These are phyloP conservation scores for Metschnikowia koreensis DNA, from an alignment of 805 yeast genomes.

Conservation along the genomic window DNA sequence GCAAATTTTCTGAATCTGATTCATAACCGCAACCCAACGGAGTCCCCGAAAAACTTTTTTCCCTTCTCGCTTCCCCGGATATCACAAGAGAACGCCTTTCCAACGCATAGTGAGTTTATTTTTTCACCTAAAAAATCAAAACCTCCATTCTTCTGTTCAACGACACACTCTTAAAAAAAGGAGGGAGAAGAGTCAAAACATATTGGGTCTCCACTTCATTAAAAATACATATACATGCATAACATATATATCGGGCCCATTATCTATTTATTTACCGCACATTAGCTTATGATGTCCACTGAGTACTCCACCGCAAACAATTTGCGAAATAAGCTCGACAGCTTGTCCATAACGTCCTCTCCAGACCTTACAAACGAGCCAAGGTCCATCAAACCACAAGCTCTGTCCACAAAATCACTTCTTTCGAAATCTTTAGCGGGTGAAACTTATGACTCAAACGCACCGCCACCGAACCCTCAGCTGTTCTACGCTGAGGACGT, in stretches of 20 bases:
- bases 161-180: too few relatives aligned
- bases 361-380: conserved; percentile 5
- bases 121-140: background rate
- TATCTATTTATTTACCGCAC: background rate
- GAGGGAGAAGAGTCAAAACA: too few relatives aligned
- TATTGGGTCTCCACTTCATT: background rate
- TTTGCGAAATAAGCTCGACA: conserved; percentile 20
- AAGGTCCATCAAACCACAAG: conserved; percentile 7
- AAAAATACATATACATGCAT: too few relatives aligned
- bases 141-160: background rate
- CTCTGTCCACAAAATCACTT: conserved; percentile 20
- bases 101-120: background rate
- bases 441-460: conserved; percentile 11
- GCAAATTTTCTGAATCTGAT: background rate
- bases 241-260: background rate
- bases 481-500: conserved; percentile 4
- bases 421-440: conserved; percentile 30
- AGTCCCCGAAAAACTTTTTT: background rate
- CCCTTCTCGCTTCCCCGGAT: conserved; percentile 5
- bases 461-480: conserved; percentile 1
- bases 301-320: conserved; percentile 14
- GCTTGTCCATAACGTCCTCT: conserved; percentile 13
- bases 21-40: conserved; percentile 1
- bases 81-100: background rate
- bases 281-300: conserved; percentile 8